phyloP scores from a whole-genome alignment of 1,139 yeast species.

The Taphrina sp. region DNA sequence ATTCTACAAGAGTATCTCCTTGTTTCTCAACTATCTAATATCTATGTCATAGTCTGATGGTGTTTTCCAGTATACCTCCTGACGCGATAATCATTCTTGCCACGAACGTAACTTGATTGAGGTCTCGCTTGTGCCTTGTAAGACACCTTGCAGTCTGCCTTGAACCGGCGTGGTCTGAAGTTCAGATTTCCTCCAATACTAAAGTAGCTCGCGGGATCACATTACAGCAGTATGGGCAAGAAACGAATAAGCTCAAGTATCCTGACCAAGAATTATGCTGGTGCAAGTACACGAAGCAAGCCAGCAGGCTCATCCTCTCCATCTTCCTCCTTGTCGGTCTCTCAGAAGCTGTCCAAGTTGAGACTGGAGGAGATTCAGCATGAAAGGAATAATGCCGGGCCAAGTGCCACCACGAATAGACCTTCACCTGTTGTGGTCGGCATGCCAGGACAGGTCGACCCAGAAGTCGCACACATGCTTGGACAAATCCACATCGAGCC shows the following conservation, averaged over 20 bases:
- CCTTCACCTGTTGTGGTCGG: not conserved
- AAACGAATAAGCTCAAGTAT: slow-evolving; percentile 4
- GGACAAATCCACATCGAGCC: slow-evolving; percentile 9
- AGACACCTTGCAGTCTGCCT: too few relatives aligned
- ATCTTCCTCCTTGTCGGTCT: not conserved
- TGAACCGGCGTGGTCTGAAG: too few relatives aligned
- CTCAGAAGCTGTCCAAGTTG: slow-evolving; percentile 7
- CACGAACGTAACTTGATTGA: too few relatives aligned
- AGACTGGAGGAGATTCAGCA: slow-evolving; percentile 13
- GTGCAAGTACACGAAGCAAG: not conserved
- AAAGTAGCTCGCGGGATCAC: too few relatives aligned
- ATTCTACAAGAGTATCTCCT: too few relatives aligned
- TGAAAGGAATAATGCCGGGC: not conserved
- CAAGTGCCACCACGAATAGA: not conserved
- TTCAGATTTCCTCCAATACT: too few relatives aligned
- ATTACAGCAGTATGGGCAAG: too few relatives aligned
- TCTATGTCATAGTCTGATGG: too few relatives aligned
- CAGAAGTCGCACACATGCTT: slow-evolving; percentile 5
- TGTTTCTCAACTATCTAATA: too few relatives aligned
- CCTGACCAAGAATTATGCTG: slow-evolving; percentile 14
- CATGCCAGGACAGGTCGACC: slow-evolving; percentile 1
- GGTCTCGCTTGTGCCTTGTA: too few relatives aligned
- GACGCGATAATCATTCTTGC: too few relatives aligned
- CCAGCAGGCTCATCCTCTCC: not conserved
- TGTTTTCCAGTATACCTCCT: too few relatives aligned